These are phyloP conservation scores for Primulina tabacum DNA, from an alignment of 257 asterid species.

Conservation along the genomic window DNA sequence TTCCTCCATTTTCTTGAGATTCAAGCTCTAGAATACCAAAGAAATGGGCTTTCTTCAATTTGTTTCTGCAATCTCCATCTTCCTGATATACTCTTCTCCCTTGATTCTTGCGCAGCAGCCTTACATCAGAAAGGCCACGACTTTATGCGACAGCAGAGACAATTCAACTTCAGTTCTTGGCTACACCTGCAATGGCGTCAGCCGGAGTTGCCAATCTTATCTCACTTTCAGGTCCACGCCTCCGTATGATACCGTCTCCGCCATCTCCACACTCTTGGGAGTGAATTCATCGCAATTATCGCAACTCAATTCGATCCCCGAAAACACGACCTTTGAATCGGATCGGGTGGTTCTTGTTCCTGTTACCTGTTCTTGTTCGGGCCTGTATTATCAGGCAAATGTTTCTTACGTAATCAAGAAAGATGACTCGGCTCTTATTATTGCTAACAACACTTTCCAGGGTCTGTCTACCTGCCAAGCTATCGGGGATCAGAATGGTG, in stretches of 20 bases:
- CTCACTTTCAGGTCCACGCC: slow-evolving; percentile 69
- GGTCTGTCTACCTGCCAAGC: slow-evolving; percentile 78
- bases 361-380: slow-evolving; percentile 75
- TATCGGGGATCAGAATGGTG: slow-evolving; percentile 42
- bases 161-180: slow-evolving; percentile 59
- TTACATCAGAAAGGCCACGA: slow-evolving; percentile 35
- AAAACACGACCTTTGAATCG: slow-evolving; percentile 27
- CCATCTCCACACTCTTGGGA: slow-evolving; percentile 55
- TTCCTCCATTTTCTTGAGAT: no score
- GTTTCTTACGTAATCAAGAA: slow-evolving; percentile 37
- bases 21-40: no score
- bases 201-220: slow-evolving; percentile 56
- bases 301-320: slow-evolving; percentile 53
- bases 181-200: slow-evolving; percentile 66
- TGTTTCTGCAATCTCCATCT: slow-evolving; percentile 19
- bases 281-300: slow-evolving; percentile 47
- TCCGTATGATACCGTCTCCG: slow-evolving; percentile 47
- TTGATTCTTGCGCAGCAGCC: slow-evolving; percentile 62
- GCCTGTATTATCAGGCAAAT: slow-evolving; percentile 48
- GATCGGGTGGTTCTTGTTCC: slow-evolving; percentile 56
- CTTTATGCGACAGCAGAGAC: slow-evolving; percentile 28
- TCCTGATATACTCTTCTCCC: slow-evolving; percentile 32
- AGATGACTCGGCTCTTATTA: slow-evolving; percentile 9
- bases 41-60: no score
- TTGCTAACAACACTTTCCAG: slow-evolving; percentile 48